Percentiles rank a stretch among this genome's conserved stretches.
Evolutionary conservation across 163 green algal genomes (phyloP).

Genomic region (Coccomyxa subellipsoidea): DNA sequence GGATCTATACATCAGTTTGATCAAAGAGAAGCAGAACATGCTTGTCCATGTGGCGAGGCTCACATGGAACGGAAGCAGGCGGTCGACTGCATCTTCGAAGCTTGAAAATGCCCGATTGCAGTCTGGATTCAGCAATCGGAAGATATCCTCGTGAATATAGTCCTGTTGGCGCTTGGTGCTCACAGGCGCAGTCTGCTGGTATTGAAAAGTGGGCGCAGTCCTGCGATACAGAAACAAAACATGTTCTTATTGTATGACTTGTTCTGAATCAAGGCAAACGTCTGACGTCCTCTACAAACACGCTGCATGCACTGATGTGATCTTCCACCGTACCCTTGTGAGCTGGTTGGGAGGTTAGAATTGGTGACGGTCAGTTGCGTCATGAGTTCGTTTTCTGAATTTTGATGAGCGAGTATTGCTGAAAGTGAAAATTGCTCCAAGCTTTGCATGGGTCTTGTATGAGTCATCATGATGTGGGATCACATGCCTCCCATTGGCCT

Average conservation of each 20-base stretch:
- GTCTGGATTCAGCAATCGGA: conserved; percentile 24
- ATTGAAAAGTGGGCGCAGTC: neutral
- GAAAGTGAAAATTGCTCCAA: neutral
- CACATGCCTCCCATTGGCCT: neutral
- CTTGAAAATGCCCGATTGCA: conserved; percentile 29
- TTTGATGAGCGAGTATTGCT: too few species aligned
- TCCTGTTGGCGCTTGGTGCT: neutral
- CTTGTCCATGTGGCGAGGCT: neutral
- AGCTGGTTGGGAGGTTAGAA: neutral
- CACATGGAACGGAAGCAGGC: conserved; percentile 53
- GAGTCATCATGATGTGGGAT: neutral
- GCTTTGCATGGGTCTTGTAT: too few species aligned
- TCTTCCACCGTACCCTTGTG: neutral
- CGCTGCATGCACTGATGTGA: neutral
- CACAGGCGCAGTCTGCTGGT: neutral
- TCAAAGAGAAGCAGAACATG: neutral
- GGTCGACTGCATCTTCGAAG: conserved; percentile 41
- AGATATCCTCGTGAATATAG: conserved; percentile 17
- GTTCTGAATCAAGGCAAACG: neutral
- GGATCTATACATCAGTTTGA: neutral
- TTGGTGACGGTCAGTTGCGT: neutral
- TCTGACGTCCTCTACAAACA: neutral
- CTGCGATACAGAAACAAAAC: neutral
- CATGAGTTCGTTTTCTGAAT: too few species aligned
- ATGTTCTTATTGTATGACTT: neutral